These are phyloP conservation scores for Podospora bellae-mahoneyi DNA, from an alignment of 495 filamentous ascomycete species.

Conservation along the genomic window DNA sequence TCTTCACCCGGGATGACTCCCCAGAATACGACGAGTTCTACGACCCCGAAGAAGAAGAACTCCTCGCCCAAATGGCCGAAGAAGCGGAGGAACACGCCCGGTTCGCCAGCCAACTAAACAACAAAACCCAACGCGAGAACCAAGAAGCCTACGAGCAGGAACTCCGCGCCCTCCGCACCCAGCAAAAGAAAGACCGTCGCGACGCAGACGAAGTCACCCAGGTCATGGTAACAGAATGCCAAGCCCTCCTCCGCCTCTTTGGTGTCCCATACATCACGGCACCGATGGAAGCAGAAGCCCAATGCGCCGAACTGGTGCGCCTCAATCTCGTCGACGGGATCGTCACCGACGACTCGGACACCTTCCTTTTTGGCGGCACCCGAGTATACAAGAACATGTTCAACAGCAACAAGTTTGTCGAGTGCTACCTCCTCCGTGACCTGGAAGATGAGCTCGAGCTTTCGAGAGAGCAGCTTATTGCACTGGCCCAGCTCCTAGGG, in stretches of 20 bases:
- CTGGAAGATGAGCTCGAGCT: constrained; percentile 87
- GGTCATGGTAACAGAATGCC: constrained; percentile 92
- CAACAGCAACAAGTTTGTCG: constrained; percentile 93
- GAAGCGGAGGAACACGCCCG: constrained; percentile 91
- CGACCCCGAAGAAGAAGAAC: constrained; percentile 87
- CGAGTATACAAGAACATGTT: constrained; percentile 99
- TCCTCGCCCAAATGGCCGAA: constrained; percentile 76
- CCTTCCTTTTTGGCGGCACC: constrained; percentile 95
- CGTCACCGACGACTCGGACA: constrained; percentile 96
- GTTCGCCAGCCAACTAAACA: constrained; percentile 82
- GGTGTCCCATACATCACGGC: constrained; percentile 95
- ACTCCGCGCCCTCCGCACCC: constrained; percentile 77
- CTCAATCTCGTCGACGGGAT: constrained; percentile 92
- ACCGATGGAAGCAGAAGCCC: constrained; percentile 98
- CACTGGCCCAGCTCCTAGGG: constrained; percentile 82
- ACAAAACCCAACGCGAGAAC: constrained; percentile 59
- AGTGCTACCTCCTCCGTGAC: constrained; percentile 87
- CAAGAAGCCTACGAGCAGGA: constrained; percentile 80
- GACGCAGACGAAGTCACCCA: constrained; percentile 95
- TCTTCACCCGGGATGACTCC: constrained; percentile 29
- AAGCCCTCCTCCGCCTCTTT: constrained; percentile 84
- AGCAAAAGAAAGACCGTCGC: constrained; percentile 91
- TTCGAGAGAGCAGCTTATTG: constrained; percentile 75
- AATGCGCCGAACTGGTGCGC: constrained; percentile 86
- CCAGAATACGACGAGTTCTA: constrained; percentile 56